Percentiles rank a stretch among this genome's conserved stretches.
phyloP scores from a whole-genome alignment of 768 basidiomycete species.

The Mycena leptocephala region DNA sequence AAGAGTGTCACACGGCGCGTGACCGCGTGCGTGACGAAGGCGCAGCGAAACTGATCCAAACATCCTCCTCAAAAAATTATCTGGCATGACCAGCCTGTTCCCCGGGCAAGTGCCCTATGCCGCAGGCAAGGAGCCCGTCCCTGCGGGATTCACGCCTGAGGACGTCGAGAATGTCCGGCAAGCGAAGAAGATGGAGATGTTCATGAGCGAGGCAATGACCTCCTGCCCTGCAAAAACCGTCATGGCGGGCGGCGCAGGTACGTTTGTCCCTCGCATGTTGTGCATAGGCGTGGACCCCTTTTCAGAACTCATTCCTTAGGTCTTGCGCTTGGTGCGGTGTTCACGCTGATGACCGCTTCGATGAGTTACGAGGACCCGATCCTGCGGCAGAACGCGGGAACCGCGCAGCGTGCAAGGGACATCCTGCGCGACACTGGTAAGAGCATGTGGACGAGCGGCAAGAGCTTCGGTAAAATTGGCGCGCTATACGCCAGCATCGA shows the following conservation, averaged over 20 bases:
- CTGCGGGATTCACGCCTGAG: slow-evolving; percentile 87
- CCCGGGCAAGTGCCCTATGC: slow-evolving; percentile 82
- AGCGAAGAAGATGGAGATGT: slow-evolving; percentile 84
- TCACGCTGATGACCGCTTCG: slow-evolving; percentile 96
- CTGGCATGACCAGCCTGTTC: slow-evolving; percentile 40
- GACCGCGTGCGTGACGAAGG: slow-evolving; percentile 24
- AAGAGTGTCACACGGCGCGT: neutral
- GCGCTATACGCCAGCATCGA: slow-evolving; percentile 96
- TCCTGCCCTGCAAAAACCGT: slow-evolving; percentile 89
- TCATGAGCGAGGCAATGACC: slow-evolving; percentile 83
- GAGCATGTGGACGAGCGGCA: slow-evolving; percentile 92
- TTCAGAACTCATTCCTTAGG: slow-evolving; percentile 62
- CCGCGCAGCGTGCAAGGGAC: slow-evolving; percentile 85
- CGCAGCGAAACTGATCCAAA: slow-evolving; percentile 6
- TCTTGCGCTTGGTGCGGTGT: slow-evolving; percentile 94
- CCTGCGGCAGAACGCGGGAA: slow-evolving; percentile 74
- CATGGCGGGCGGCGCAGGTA: slow-evolving; percentile 88
- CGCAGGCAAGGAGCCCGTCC: slow-evolving; percentile 90
- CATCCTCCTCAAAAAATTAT: neutral
- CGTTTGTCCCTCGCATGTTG: slow-evolving; percentile 44
- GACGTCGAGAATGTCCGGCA: slow-evolving; percentile 79
- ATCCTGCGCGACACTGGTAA: slow-evolving; percentile 96
- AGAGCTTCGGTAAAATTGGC: slow-evolving; percentile 95
- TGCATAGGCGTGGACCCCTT: slow-evolving; percentile 15
- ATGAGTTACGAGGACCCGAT: slow-evolving; percentile 97